Conservation (phyloP, 345 rosid species). For the Garcia nutans region DNA sequence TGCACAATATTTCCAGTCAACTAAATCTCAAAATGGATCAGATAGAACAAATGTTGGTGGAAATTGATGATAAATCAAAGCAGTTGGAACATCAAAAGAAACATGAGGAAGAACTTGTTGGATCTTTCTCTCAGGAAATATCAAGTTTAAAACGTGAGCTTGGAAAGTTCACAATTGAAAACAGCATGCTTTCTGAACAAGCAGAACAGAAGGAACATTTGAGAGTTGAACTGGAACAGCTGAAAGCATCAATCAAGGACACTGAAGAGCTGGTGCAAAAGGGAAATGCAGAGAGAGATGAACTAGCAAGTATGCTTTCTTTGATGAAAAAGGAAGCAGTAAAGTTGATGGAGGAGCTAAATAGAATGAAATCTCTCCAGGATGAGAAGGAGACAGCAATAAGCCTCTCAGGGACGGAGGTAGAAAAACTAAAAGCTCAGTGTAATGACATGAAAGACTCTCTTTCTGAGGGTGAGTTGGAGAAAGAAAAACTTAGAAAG, state of each 20-base stretch:
- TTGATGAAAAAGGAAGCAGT: slow-evolving; percentile 48
- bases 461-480: slow-evolving; percentile 47
- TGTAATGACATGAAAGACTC: slow-evolving; percentile 50
- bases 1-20: slow-evolving; percentile 44
- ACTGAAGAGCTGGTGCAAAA: slow-evolving; percentile 43
- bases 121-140: slow-evolving; percentile 40
- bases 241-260: slow-evolving; percentile 42
- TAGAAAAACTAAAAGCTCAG: slow-evolving; percentile 41
- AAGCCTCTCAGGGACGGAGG: slow-evolving; percentile 43
- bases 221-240: slow-evolving; percentile 42
- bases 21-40: slow-evolving; percentile 43
- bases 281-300: slow-evolving; percentile 41
- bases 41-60: slow-evolving; percentile 43
- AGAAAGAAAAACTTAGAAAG: slow-evolving; percentile 65
- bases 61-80: slow-evolving; percentile 49
- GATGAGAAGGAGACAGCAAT: slow-evolving; percentile 47
- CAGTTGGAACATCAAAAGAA: slow-evolving; percentile 50
- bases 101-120: slow-evolving; percentile 45
- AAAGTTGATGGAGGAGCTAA: slow-evolving; percentile 41
- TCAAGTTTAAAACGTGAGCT: slow-evolving; percentile 42
- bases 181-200: slow-evolving; percentile 30
- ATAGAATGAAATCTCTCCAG: slow-evolving; percentile 38
- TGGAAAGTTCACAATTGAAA: slow-evolving; percentile 37
- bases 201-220: slow-evolving; percentile 38
- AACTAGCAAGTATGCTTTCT: slow-evolving; percentile 39